Evolutionary conservation across 192 early-diverging fungal genomes (phyloP).

Genomic region (Linnemannia zychae): DNA sequence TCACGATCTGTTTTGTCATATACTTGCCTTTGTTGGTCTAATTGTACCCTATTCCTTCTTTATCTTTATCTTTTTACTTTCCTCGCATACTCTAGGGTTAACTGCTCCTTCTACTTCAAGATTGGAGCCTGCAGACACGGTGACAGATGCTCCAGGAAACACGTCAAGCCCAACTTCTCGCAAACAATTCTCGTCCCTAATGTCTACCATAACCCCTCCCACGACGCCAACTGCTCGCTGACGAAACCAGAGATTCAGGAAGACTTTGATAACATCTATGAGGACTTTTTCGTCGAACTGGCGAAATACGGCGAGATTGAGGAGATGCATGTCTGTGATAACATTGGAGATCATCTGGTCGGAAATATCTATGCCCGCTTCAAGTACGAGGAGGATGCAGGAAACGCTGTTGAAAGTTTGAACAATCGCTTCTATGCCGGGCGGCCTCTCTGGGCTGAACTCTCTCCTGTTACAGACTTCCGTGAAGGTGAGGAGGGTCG

Average conservation of each 20-base stretch:
- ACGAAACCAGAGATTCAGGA: conserved; percentile 82
- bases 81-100: conserved; percentile 77
- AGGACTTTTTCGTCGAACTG: conserved; percentile 96
- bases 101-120: conserved; percentile 99
- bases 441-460: conserved; percentile 94
- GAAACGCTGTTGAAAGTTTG: conserved; percentile 89
- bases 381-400: conserved; percentile 92
- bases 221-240: conserved; percentile 73
- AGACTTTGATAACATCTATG: conserved; percentile 96
- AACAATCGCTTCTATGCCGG: conserved; percentile 97
- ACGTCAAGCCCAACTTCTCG: conserved; percentile 96
- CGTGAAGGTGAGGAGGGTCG: conserved; percentile 81
- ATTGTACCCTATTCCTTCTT: neutral
- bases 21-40: too few species aligned
- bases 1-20: neutral
- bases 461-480: conserved; percentile 98
- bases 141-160: conserved; percentile 96
- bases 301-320: conserved; percentile 97
- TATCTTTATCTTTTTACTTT: neutral
- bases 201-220: conserved; percentile 94
- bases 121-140: conserved; percentile 99
- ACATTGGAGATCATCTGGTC: conserved; percentile 97
- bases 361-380: conserved; percentile 97
- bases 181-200: conserved; percentile 96
- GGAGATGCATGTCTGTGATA: conserved; percentile 98